A percentile compares a stretch with the other conserved stretches of the same genome.
Evolutionary conservation across 1,284 basidiomycete genomes (phyloP).

Genomic region (Sanguinoderma infundibulare): DNA sequence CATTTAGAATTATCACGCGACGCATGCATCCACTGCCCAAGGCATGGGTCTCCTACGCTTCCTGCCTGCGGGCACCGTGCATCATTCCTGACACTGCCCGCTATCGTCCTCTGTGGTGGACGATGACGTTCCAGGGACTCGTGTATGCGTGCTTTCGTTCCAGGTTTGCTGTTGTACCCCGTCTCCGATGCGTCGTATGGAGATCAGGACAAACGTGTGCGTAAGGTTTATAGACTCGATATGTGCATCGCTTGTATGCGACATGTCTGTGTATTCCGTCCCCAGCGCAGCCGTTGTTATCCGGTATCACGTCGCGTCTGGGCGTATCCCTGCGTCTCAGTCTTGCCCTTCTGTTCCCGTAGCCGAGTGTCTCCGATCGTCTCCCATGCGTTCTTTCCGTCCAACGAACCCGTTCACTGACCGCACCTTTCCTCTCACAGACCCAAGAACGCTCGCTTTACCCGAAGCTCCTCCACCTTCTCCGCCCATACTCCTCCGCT

Average conservation of each 20-base stretch:
- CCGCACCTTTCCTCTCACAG: slow-evolving; percentile 39
- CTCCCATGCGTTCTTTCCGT: slow-evolving; percentile 44
- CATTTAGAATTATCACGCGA: neutral
- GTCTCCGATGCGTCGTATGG: no score
- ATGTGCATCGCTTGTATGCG: no score
- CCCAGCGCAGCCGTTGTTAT: no score
- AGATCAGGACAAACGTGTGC: no score
- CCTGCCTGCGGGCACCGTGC: neutral
- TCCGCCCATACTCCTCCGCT: slow-evolving; percentile 64
- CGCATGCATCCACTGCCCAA: neutral
- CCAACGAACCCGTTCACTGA: slow-evolving; percentile 52
- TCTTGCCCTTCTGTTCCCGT: no score
- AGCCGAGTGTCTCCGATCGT: neutral
- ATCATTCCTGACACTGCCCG: neutral
- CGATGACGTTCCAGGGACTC: no score
- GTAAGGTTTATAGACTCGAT: no score
- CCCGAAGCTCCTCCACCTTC: slow-evolving; percentile 64
- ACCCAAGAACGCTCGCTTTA: slow-evolving; percentile 78
- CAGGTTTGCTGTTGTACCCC: no score
- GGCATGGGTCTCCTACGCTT: neutral
- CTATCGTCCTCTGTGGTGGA: neutral
- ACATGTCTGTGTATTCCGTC: no score
- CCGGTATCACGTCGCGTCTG: no score
- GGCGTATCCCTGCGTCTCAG: neutral
- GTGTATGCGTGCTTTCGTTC: no score